phyloP scores from a whole-genome alignment of 495 filamentous ascomycete species.

The Penicillium robsamsonii region DNA sequence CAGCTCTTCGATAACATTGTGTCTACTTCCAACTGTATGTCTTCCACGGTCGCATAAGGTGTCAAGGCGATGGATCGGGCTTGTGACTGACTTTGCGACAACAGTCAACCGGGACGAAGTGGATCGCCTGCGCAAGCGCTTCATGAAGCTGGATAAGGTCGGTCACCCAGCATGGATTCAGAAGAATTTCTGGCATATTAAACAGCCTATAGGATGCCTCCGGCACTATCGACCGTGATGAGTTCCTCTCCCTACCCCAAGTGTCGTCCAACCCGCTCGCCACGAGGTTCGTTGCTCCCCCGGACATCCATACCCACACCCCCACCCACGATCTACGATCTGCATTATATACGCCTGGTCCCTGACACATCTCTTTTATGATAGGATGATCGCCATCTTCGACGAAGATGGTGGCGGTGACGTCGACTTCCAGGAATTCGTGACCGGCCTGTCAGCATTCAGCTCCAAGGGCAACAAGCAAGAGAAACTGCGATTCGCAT shows the following conservation, averaged over 20 bases:
- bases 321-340: neutral
- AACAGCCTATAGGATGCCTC: constrained; percentile 74
- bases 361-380: constrained; percentile 3
- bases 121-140: constrained; percentile 89
- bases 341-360: neutral
- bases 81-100: constrained; percentile 21
- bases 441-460: constrained; percentile 92
- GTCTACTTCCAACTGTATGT: constrained; percentile 89
- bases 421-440: constrained; percentile 99
- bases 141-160: constrained; percentile 99
- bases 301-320: neutral
- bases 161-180: constrained; percentile 11
- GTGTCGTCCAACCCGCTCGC: constrained; percentile 97
- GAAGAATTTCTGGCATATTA: neutral
- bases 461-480: constrained; percentile 98
- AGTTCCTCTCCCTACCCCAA: constrained; percentile 95
- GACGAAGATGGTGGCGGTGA: constrained; percentile 98
- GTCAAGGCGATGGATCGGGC: neutral
- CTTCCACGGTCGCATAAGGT: constrained; percentile 4
- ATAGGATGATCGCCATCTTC: constrained; percentile 98
- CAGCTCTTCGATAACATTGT: constrained; percentile 93
- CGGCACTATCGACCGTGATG: constrained; percentile 96
- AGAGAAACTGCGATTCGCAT: constrained; percentile 95
- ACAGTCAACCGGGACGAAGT: constrained; percentile 96
- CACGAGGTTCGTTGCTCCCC: constrained; percentile 61